Base-by-base conservation (phyloP, 768 basidiomycete species). In the Strobilomyces dryophilus region DNA sequence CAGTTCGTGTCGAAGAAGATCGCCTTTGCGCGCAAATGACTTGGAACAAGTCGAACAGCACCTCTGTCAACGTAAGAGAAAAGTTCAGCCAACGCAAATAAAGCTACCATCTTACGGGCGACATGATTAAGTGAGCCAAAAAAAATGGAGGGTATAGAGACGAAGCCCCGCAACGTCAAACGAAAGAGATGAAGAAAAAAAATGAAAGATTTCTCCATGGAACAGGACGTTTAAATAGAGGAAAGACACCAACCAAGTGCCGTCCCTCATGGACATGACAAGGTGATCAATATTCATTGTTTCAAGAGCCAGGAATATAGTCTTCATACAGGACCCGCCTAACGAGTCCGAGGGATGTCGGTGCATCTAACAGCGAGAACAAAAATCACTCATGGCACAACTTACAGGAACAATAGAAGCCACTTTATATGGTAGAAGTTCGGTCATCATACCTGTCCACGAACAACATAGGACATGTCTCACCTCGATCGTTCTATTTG, bases 1-100 rank as follows among this genome's bases (percentile, higher is more conserved):
- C 20, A 63, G 56, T 47, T 72, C 54, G 58, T 89, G 87, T 54
- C 86, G 79, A 40, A 70, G 77, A 35, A 83, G 75, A 62, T 88
- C 87, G 20, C 79, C 79, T 63, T 77, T 80, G 43, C 84, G 79
- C 4, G 65, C 59, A 60, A 88, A 87, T 29, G 60, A 49, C 58
- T 78, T 83, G 6, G 42, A 26, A 69, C 84, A 87, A 48, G 66
- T 56, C 34, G 64, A 34, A 62, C 81, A 82, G 45, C 52, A 51
- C 64, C 66, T 73, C 74, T 77, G 31, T 40, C n/a, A 49, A 51
- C 8, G 31, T 6, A 36, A 29, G n/a, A 35, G 26, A 32, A 21
- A 39, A 39, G 15, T 20, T 63, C 21, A 49, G 42, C 18, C n/a
- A 32, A 37, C 8, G 12, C 18, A 8, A 20, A 20, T 26, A 32